Percentiles rank a stretch among this genome's conserved stretches.
These are phyloP conservation scores for Penicillium sp. DNA, from an alignment of 2,329 filamentous ascomycete species.

Conservation along the genomic window DNA sequence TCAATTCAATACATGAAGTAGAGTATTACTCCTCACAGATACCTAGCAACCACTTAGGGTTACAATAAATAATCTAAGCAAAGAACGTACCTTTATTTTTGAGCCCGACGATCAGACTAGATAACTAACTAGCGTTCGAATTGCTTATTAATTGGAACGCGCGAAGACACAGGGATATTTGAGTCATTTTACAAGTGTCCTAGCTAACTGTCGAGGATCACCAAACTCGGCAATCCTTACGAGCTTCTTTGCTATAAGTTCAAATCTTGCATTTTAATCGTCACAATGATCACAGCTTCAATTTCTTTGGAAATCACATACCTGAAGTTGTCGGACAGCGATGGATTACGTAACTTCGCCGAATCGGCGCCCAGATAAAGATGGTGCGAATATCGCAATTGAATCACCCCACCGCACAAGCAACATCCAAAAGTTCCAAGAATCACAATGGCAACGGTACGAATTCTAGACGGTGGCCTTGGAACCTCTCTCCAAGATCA, in stretches of 20 bases:
- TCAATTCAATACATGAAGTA: not conserved
- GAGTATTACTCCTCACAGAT: not conserved
- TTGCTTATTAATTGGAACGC: too few species aligned
- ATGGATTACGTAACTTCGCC: not conserved
- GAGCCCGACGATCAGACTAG: too few species aligned
- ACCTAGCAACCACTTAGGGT: too few species aligned
- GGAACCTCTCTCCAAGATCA: constrained; percentile 67
- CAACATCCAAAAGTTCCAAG: not conserved
- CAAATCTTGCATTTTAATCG: not conserved
- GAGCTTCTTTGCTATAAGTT: too few species aligned
- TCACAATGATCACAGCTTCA: not conserved
- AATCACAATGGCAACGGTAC: constrained; percentile 42
- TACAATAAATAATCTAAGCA: too few species aligned
- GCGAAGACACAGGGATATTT: too few species aligned
- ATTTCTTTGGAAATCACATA: not conserved
- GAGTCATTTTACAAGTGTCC: too few species aligned
- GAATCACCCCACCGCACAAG: constrained; percentile 10
- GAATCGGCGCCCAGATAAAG: not conserved
- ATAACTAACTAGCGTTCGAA: too few species aligned
- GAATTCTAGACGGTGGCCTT: constrained; percentile 67
- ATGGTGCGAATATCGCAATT: not conserved
- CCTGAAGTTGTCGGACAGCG: not conserved
- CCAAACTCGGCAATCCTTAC: too few species aligned
- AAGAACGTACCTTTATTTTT: too few species aligned
- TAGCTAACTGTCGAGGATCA: too few species aligned